phyloP scores from a whole-genome alignment of 139 green algal genomes.

The Chlamydomonas incerta region DNA sequence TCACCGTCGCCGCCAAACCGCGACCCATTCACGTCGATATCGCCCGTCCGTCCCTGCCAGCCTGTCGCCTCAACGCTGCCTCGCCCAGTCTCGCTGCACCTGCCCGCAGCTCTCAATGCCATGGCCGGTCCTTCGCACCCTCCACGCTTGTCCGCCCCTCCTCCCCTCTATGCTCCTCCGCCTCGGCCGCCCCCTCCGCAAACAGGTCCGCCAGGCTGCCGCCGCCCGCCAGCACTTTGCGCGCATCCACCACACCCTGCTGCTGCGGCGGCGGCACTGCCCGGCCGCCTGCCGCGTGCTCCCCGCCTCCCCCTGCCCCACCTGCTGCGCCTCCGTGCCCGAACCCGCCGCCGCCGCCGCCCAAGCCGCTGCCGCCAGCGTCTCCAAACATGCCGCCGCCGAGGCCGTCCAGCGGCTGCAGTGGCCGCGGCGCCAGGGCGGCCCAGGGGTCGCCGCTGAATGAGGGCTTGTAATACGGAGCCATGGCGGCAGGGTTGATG shows the following conservation, averaged over 20 bases:
- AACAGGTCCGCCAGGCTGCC: slow-evolving; percentile 40
- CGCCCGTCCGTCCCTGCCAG: no score
- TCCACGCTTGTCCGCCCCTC: slow-evolving; percentile 5
- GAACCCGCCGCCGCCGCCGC: not conserved
- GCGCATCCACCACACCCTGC: not conserved
- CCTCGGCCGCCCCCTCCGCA: not conserved
- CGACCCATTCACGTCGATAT: no score
- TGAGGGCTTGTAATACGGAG: slow-evolving; percentile 46
- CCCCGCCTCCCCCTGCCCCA: no score
- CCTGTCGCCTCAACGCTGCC: no score
- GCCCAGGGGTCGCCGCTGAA: slow-evolving; percentile 54
- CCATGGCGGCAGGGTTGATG: not conserved
- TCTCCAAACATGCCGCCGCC: no score
- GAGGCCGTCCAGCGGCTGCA: not conserved
- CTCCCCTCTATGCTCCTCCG: not conserved
- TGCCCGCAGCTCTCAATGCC: slow-evolving; percentile 20
- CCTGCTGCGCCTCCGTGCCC: not conserved
- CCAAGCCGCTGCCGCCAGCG: no score
- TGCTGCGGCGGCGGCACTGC: no score
- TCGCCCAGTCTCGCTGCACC: no score
- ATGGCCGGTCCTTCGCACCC: slow-evolving; percentile 32
- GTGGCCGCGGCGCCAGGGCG: not conserved
- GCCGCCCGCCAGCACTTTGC: not conserved
- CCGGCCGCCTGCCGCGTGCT: not conserved
- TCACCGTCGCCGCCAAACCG: no score